These are phyloP conservation scores for Phoenix roebelenii DNA, from an alignment of 176 grass and related monocot genomes.

Conservation along the genomic window DNA sequence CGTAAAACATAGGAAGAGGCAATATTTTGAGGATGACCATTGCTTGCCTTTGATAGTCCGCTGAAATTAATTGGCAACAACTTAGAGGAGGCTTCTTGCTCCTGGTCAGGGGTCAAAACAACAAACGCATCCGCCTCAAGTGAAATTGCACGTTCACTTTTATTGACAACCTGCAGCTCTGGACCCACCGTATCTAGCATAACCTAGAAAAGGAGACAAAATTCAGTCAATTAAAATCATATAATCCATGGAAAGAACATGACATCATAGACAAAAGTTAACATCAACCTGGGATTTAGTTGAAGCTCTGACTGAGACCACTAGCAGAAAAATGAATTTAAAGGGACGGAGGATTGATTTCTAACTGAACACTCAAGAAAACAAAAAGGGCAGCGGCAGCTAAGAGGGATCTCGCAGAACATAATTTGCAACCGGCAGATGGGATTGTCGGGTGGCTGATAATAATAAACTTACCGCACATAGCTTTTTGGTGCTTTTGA, in stretches of 20 bases:
- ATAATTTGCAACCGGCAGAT: background rate
- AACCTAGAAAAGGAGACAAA: constrained; percentile 32
- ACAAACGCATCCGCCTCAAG: constrained; percentile 75
- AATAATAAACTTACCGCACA: constrained; percentile 47
- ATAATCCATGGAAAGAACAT: background rate
- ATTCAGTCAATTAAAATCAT: background rate
- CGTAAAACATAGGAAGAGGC: no score
- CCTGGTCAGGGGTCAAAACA: constrained; percentile 66
- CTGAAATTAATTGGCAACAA: constrained; percentile 92
- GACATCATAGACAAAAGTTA: background rate
- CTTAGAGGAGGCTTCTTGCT: constrained; percentile 47
- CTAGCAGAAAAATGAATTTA: no score
- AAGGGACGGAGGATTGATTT: no score
- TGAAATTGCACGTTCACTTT: constrained; percentile 59
- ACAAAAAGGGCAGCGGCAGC: no score
- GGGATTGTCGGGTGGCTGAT: background rate
- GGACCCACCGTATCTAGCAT: constrained; percentile 96
- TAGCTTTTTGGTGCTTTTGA: constrained; percentile 89
- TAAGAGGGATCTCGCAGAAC: no score
- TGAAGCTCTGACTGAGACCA: no score
- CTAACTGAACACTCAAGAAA: no score
- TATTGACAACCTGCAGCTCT: constrained; percentile 90
- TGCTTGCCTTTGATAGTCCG: constrained; percentile 64
- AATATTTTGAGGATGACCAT: background rate
- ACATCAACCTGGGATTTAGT: no score